Evolutionary conservation across 106 monocot genomes (phyloP).

Genomic region (Allium sativum): DNA sequence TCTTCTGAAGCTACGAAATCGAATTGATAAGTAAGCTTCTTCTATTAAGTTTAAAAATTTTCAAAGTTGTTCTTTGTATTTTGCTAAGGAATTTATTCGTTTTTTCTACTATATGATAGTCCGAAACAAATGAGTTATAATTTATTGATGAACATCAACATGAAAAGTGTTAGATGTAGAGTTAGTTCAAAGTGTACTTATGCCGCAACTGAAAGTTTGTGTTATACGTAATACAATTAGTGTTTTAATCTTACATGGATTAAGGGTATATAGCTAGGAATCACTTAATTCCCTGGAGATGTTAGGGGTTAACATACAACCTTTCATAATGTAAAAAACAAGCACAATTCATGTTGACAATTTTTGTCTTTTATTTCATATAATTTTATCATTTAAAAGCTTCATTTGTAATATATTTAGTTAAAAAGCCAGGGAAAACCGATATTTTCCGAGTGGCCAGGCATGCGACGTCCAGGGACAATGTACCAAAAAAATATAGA

Average conservation of each 20-base stretch:
- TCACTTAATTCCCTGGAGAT: no score
- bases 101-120: background rate
- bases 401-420: background rate
- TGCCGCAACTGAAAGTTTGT: no score
- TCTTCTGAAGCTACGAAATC: slow-evolving; percentile 42
- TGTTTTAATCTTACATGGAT: no score
- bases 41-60: background rate
- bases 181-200: no score
- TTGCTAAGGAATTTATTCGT: background rate
- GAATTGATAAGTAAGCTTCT: slow-evolving; percentile 36
- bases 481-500: background rate
- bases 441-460: background rate
- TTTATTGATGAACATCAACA: background rate
- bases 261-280: no score
- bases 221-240: no score
- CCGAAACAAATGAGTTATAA: background rate
- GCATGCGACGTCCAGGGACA: background rate
- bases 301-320: no score
- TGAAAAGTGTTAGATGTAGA: no score
- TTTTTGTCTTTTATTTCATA: no score
- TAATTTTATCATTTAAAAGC: background rate
- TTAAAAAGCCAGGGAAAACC: no score
- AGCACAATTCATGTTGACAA: no score
- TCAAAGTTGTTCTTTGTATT: background rate
- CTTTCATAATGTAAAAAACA: no score